Base-by-base conservation (phyloP, 1,139 yeast genomes). In the Nadsonia starkeyi-henricii region DNA sequence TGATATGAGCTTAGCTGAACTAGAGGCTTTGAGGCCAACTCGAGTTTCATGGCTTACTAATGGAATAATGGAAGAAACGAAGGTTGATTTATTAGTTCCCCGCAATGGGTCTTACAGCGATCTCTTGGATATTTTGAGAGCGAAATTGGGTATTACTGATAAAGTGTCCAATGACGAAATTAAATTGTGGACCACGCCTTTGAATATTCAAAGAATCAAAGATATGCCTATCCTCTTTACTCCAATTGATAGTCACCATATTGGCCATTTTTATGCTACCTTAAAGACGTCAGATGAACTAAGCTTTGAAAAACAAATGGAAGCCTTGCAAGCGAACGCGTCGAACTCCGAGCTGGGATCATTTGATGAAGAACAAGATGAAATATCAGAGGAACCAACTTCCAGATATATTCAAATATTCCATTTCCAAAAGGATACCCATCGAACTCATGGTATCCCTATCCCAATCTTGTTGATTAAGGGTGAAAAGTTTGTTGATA, bases 391-490 rank as follows among this genome's bases (percentile, higher is more conserved):
- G 2, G 45, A 44, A 21, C 45, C 41, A 42, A 8, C 23, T 2
- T 44, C 45, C 45, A 42, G 43, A 42, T 47, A 45, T 42, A 43
- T 47, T 9, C 30, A 43, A 20, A 36, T 45, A 54, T 75, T 79
- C 60, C 97, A 91, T 60, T 91, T 81, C 66, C 76, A 81, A 62
- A 84, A 81, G 57, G 85, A 79, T 46, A 73, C 81, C 20, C 72
- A 71, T 44, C 76, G 79, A 54, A 71, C 78, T 20, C 98, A 93
- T 62, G 93, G 97, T n/a, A 71, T 83, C 37, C 96, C 98, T 5
- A 91, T 91, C 62, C 68, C 83, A 21, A 83, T 91, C 60, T 76
- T 79, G 15, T 65, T 85, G 8, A 55, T 57, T 36, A 56, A 60
- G 8, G 64, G 72, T 20, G 98, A 93, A 62, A 66, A 66, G 45